Conservation (phyloP, 2,329 filamentous ascomycete species). For the Talaromyces sp. region DNA sequence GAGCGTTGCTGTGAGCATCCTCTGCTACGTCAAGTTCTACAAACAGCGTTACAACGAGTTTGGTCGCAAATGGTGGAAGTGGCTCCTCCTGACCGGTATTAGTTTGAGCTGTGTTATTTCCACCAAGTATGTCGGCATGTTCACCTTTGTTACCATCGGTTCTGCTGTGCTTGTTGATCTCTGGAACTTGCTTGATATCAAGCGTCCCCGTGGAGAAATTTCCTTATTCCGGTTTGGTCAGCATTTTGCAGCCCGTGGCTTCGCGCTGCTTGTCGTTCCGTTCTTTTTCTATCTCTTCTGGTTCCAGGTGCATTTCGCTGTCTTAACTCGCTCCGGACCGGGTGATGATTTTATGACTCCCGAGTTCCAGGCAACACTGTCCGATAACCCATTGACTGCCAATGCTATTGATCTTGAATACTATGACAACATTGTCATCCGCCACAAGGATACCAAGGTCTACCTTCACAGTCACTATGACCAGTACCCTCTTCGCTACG, state of each 20-base stretch:
- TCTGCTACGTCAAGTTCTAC: constrained; percentile 97
- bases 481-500: constrained; percentile 87
- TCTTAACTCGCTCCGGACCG: constrained; percentile 81
- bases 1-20: constrained; percentile 90
- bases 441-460: constrained; percentile 95
- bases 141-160: constrained; percentile 95
- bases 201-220: constrained; percentile 76
- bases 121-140: constrained; percentile 94
- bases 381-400: constrained; percentile 88
- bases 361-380: constrained; percentile 94
- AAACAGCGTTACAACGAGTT: constrained; percentile 89
- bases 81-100: constrained; percentile 92
- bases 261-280: constrained; percentile 82
- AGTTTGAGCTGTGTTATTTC: constrained; percentile 96
- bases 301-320: constrained; percentile 98
- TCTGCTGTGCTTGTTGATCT: constrained; percentile 90
- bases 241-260: constrained; percentile 82
- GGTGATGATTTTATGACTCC: constrained; percentile 99
- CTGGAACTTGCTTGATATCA: constrained; percentile 90
- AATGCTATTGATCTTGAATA: constrained; percentile 85
- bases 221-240: constrained; percentile 75
- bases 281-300: constrained; percentile 99
- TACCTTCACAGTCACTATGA: constrained; percentile 93
- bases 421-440: constrained; percentile 80
- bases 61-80: constrained; percentile 98